Base-by-base conservation (phyloP, 768 basidiomycete species). In the Cubamyces lactineus region DNA sequence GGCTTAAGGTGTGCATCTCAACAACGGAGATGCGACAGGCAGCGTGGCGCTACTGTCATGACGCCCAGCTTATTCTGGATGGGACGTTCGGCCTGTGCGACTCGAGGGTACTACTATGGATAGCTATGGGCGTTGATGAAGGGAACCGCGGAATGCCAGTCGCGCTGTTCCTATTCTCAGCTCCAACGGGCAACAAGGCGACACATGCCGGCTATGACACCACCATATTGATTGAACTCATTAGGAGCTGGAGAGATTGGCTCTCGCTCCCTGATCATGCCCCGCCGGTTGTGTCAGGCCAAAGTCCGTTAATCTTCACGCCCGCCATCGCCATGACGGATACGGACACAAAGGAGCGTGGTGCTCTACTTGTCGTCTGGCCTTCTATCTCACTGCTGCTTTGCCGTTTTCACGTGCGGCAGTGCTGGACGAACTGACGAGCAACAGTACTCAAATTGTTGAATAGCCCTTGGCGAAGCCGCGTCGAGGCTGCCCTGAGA, bases 391-490 rank as follows among this genome's bases (percentile, higher is more conserved):
- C 63, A 11, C 71, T 78, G 13, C 66, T 78, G 0, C 51, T 78
- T 7, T 78, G 77, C 67, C 66, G 69, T 40, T 77, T 75, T 50
- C 77, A 78, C 51, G 30, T 45, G 17, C 67, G 73, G 5, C 76
- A 78, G 48, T 75, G 67, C 34, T 79, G 77, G 76, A 67, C 48
- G 17, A 78, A 79, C 59, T 65, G 71, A 21, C 67, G 61, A 5
- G 65, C 57, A 8, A 43, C 1, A 7, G 13, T 60, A 0, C 30
- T 65, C 17, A 46, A 46, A 21, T 7, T 7, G 28, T 28, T 28
- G 4, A 28, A 7, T 7, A 7, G 28, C 28, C 28, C 7, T 7
- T 28, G 28, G 28, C 28, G 28, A 3, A 28, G 4, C 4, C 28
- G 28, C 28, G 28, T 28, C 28, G 28, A 28, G 7, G 28, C 4